A percentile compares a stretch with the other conserved stretches of the same genome.
Conservation (phyloP, 2,329 filamentous ascomycete genomes). For the Venturia aucupariae region DNA sequence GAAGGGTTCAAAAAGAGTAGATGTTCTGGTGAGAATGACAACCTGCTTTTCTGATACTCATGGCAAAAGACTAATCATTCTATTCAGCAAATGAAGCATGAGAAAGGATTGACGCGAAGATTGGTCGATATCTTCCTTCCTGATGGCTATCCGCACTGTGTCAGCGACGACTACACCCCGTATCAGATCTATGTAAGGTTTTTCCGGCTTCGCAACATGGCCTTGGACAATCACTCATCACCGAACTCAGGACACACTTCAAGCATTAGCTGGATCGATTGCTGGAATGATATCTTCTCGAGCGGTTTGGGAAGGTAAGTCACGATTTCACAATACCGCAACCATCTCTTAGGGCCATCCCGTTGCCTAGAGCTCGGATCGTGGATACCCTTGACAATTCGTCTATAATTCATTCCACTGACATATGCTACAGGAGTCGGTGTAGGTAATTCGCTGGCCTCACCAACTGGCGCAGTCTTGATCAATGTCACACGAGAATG, state of each 20-base stretch:
- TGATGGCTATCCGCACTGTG: background rate
- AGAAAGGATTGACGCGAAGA: background rate
- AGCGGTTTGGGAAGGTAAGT: slow-evolving; percentile 2
- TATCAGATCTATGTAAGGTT: background rate
- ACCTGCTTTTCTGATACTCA: background rate
- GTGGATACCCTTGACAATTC: background rate
- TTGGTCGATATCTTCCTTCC: background rate
- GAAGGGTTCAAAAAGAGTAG: background rate
- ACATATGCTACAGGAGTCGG: background rate
- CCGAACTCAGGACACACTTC: background rate
- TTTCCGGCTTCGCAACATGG: background rate
- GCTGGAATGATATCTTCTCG: slow-evolving; percentile 7
- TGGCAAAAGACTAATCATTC: background rate
- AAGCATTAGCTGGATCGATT: background rate
- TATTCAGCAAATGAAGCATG: background rate
- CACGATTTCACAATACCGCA: background rate
- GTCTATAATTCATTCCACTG: background rate
- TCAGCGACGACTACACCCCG: background rate
- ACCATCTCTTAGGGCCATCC: background rate
- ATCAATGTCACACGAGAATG: slow-evolving; percentile 2
- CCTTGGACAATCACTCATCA: background rate
- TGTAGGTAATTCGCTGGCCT: background rate
- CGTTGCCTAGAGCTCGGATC: background rate
- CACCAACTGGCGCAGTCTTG: slow-evolving; percentile 1
- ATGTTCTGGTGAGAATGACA: background rate